A percentile compares a stretch with the other conserved stretches of the same genome.
Conservation (phyloP, 352 stramenopile genomes). For the Phytophthora sp. region DNA sequence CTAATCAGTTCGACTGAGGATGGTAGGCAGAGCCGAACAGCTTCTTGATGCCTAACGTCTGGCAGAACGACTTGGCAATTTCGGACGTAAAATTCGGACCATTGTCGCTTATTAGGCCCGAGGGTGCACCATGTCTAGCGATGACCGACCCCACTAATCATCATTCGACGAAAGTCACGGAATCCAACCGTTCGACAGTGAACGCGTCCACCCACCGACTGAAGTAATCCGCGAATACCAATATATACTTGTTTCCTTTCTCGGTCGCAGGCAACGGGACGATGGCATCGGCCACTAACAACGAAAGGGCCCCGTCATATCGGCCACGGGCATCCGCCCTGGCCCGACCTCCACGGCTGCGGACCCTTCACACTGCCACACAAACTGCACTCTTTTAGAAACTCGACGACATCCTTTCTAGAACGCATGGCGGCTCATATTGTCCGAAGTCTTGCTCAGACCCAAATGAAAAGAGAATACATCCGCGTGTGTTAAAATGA, state of each 20-base stretch:
- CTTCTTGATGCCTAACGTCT: conserved; percentile 11
- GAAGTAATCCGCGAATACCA: no score
- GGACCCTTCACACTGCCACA: no score
- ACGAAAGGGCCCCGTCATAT: no score
- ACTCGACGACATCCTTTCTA: no score
- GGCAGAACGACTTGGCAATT: conserved; percentile 14
- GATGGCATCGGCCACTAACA: no score
- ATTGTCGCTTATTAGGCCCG: conserved; percentile 2
- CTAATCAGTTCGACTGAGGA: conserved; percentile 1
- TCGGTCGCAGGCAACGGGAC: neutral
- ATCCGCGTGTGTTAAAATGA: no score
- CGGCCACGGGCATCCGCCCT: no score
- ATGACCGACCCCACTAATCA: conserved; percentile 2
- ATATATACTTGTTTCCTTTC: neutral
- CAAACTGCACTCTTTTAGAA: no score
- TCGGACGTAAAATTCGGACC: conserved; percentile 5
- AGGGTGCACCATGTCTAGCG: conserved; percentile 2
- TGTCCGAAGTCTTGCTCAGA: no score
- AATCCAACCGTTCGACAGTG: neutral
- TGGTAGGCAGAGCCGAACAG: conserved; percentile 9
- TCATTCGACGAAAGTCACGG: neutral
- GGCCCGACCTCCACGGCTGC: no score
- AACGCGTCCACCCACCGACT: neutral
- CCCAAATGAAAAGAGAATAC: no score
- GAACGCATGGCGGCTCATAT: no score